A percentile compares a stretch with the other conserved stretches of the same genome.
Evolutionary conservation across 2,329 filamentous ascomycete genomes (phyloP).

Genomic region (Botrytis cinerea): DNA sequence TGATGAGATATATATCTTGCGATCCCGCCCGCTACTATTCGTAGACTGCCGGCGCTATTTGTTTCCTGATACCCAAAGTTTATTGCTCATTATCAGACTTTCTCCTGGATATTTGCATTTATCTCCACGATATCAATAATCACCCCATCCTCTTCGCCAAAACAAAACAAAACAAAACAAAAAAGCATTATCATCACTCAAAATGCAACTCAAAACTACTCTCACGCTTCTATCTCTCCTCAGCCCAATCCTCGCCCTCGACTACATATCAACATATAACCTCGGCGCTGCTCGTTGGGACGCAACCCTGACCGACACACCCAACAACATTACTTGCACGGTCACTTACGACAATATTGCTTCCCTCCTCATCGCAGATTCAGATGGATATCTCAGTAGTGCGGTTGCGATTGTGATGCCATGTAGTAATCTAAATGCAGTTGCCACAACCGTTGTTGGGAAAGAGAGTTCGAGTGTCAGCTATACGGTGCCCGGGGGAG

Average conservation of each 20-base stretch:
- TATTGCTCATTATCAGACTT: background rate
- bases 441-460: background rate
- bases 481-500: background rate
- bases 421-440: background rate
- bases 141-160: background rate
- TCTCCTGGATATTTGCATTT: background rate
- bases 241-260: slow-evolving; percentile 1
- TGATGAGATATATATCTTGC: slow-evolving; percentile 10
- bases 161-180: background rate
- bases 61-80: background rate
- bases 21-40: background rate
- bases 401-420: slow-evolving; percentile 1
- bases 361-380: background rate
- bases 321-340: slow-evolving; percentile 11
- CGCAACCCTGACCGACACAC: background rate
- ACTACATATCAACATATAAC: slow-evolving; percentile 16
- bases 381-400: background rate
- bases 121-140: background rate
- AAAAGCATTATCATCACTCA: background rate
- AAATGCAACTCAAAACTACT: background rate
- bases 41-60: background rate
- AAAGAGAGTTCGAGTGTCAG: background rate
- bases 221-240: background rate
- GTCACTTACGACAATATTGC: background rate
- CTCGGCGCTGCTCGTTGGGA: slow-evolving; percentile 4